Percentiles rank a stretch among this genome's conserved stretches.
Evolutionary conservation across 371 early-diverging fungal species (phyloP).

Genomic region (Entomophthora muscae): DNA sequence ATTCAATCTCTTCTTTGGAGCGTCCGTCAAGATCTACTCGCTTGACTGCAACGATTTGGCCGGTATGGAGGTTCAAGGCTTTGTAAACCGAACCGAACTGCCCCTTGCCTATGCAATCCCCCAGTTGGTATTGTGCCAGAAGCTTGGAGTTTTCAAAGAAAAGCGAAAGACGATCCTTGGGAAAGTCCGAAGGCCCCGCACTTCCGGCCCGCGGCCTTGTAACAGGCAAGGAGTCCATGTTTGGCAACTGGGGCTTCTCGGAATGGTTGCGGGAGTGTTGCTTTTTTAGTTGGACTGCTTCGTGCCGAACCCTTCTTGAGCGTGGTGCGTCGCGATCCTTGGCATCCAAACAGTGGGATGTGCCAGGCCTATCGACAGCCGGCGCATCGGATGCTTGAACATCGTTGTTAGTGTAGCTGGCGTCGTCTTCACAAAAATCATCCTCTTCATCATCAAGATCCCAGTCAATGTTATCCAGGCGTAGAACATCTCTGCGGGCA

Average conservation of each 20-base stretch:
- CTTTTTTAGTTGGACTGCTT: neutral
- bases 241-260: neutral
- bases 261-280: slow-evolving; percentile 3
- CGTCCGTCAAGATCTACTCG: slow-evolving; percentile 52
- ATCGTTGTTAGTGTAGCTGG: neutral
- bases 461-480: slow-evolving; percentile 8
- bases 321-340: no score
- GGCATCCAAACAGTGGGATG: no score
- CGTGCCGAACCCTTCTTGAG: neutral
- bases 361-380: neutral
- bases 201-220: slow-evolving; percentile 6
- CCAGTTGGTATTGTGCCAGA: slow-evolving; percentile 40
- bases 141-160: neutral
- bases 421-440: neutral
- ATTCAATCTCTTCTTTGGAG: slow-evolving; percentile 32
- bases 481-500: neutral
- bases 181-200: neutral
- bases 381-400: neutral
- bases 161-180: neutral
- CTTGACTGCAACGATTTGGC: slow-evolving; percentile 78
- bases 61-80: slow-evolving; percentile 65
- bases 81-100: slow-evolving; percentile 80
- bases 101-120: slow-evolving; percentile 82
- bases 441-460: slow-evolving; percentile 4
- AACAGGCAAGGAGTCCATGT: neutral